Conservation (phyloP, 2,329 filamentous ascomycete species). For the Colletotrichum destructivum region DNA sequence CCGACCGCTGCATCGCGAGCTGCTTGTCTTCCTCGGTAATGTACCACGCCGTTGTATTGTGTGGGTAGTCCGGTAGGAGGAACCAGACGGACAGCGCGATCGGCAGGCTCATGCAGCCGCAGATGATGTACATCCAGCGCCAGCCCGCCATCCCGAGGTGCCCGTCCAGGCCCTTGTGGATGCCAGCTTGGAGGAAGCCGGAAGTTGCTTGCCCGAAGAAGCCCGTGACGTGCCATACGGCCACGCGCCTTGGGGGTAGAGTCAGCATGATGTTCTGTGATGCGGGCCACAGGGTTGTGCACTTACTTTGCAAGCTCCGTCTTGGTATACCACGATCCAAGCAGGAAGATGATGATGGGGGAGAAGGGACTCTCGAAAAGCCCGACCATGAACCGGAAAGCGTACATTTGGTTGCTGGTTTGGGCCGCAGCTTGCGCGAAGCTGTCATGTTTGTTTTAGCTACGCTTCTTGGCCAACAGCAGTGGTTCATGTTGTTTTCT, state of each 20-base stretch:
- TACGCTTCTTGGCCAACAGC: too few species aligned
- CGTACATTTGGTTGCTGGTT: conserved; percentile 47
- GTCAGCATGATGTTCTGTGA: too few species aligned
- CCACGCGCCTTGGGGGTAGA: conserved; percentile 37
- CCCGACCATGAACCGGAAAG: conserved; percentile 52
- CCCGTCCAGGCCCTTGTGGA: conserved; percentile 49
- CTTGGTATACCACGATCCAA: conserved; percentile 51
- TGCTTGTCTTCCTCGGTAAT: conserved; percentile 46
- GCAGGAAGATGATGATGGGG: conserved; percentile 49
- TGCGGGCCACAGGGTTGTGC: too few species aligned
- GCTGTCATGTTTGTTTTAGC: neutral
- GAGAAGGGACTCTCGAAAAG: conserved; percentile 51
- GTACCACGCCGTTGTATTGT: conserved; percentile 48
- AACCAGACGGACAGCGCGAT: conserved; percentile 48
- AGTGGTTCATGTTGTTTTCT: neutral
- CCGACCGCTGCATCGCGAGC: conserved; percentile 45
- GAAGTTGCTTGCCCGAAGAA: conserved; percentile 47
- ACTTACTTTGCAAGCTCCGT: conserved; percentile 47
- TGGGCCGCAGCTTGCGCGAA: conserved; percentile 24
- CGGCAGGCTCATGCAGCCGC: conserved; percentile 49
- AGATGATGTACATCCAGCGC: conserved; percentile 50
- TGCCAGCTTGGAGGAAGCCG: conserved; percentile 51
- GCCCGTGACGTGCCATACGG: conserved; percentile 48
- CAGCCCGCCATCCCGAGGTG: conserved; percentile 50
- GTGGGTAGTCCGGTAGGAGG: conserved; percentile 49